These are phyloP conservation scores for Orbilia oligospora DNA, from an alignment of 2,329 filamentous ascomycete genomes.

Conservation along the genomic window DNA sequence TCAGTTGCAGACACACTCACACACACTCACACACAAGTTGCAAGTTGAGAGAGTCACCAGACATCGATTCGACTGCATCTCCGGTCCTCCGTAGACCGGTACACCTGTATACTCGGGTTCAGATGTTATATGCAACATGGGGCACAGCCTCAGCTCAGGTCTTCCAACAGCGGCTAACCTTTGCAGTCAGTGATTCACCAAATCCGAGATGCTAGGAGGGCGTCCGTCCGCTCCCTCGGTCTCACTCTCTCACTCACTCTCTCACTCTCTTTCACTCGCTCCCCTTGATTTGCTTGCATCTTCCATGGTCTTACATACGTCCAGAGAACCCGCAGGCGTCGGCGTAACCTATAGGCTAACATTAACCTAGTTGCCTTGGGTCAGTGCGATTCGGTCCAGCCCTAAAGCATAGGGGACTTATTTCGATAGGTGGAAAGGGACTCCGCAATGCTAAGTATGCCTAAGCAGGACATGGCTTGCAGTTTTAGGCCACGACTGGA, in stretches of 20 bases:
- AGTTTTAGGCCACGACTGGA: constrained; percentile 27
- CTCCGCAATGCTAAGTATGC: constrained; percentile 6
- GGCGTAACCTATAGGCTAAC: constrained; percentile 1
- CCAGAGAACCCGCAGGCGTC: constrained; percentile 1
- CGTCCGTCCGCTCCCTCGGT: neutral
- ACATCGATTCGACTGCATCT: constrained; percentile 1
- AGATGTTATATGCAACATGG: constrained; percentile 44
- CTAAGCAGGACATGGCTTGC: constrained; percentile 19
- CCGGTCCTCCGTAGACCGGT: constrained; percentile 21
- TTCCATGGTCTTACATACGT: neutral
- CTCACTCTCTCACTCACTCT: neutral
- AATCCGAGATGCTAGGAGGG: neutral
- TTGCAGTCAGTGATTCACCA: constrained; percentile 34
- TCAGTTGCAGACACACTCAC: neutral
- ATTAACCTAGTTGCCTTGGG: constrained; percentile 1
- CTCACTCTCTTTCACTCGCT: neutral
- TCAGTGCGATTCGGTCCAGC: constrained; percentile 28
- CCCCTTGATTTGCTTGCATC: constrained; percentile 4
- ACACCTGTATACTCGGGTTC: constrained; percentile 25
- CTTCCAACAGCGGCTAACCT: constrained; percentile 36
- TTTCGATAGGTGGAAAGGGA: constrained; percentile 13
- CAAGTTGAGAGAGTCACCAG: constrained; percentile 27
- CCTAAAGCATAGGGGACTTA: neutral
- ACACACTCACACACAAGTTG: constrained; percentile 1
- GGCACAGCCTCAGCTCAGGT: constrained; percentile 41